These are phyloP conservation scores for Pistacia atlantica DNA, from an alignment of 345 rosid species.

Conservation along the genomic window DNA sequence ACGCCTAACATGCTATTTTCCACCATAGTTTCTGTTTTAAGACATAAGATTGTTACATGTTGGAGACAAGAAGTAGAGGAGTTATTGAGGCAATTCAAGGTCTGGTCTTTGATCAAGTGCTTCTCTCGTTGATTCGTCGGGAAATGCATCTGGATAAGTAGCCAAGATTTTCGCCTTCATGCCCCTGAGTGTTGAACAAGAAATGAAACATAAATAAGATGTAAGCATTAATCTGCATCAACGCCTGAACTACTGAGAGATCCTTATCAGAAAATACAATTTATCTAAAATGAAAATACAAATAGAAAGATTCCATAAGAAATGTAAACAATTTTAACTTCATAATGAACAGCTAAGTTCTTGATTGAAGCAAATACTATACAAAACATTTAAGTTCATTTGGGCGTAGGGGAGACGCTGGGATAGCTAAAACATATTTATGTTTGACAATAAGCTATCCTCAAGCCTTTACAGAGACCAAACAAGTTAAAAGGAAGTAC, in stretches of 20 bases:
- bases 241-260: not conserved
- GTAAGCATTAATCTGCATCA: not conserved
- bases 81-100: slow-evolving; percentile 64
- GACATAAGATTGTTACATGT: not conserved
- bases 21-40: not conserved
- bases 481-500: not conserved
- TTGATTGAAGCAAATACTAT: not conserved
- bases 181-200: slow-evolving; percentile 42
- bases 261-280: not conserved
- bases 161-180: slow-evolving; percentile 72
- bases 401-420: not conserved
- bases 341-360: not conserved
- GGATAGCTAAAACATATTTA: not conserved
- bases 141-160: slow-evolving; percentile 94
- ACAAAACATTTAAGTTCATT: not conserved
- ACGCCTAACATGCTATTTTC: not conserved
- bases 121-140: slow-evolving; percentile 64
- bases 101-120: slow-evolving; percentile 77
- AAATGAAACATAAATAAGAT: not conserved
- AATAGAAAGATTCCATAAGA: not conserved
- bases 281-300: not conserved
- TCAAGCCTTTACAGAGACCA: not conserved
- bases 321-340: not conserved
- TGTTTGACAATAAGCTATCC: too few relatives aligned
- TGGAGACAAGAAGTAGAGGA: not conserved